Base-by-base conservation (phyloP, 768 basidiomycete species). In the Leccinum olivaceopallidum region DNA sequence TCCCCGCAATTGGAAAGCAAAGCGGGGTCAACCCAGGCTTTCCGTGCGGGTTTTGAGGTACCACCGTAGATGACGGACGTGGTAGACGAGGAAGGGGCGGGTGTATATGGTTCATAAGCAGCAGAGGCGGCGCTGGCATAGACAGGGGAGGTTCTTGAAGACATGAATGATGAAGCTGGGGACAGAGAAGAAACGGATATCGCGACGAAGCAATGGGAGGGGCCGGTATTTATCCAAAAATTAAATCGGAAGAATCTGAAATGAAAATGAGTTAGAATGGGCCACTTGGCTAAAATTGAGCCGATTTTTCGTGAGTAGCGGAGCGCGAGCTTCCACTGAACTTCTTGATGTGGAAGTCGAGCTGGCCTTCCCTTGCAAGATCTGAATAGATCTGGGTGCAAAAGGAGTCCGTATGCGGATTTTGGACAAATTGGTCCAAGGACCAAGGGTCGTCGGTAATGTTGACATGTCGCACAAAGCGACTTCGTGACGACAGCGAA, bases 1-100 rank as follows among this genome's bases (percentile, higher is more conserved):
- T 87, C 83, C 37, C 80, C 82, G 67, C 80, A 78, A 69, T 85
- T 73, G n/a, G 86, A 86, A 54, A 89, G 75, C 2, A 81, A 75
- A 18, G 79, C 75, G 7, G 89, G 88, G 67, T 89, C 87, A 30
- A 90, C 81, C 89, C 89, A 90, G 10, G 73, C 74, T 66, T 78
- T 79, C 8, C 71, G 71, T 24, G 69, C 42, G 10, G 63, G 53
- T 56, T 71, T 67, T 36, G 63, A 53, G 39, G 65, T 59, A 28
- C 42, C 57, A 34, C 64, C 64, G 34, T 71, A 69, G 52, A 71
- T 67, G 59, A 74, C 44, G 53, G 79, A 61, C 49, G 73, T 60
- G n/a, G 69, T 51, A 13, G 73, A 62, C 1, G 69, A 55, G 4
- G 68, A 57, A 36, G 69, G 56, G 34, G 62, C 2, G 36, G 55